Base-by-base conservation (phyloP, 768 basidiomycete species). In the Cubamyces lactineus region DNA sequence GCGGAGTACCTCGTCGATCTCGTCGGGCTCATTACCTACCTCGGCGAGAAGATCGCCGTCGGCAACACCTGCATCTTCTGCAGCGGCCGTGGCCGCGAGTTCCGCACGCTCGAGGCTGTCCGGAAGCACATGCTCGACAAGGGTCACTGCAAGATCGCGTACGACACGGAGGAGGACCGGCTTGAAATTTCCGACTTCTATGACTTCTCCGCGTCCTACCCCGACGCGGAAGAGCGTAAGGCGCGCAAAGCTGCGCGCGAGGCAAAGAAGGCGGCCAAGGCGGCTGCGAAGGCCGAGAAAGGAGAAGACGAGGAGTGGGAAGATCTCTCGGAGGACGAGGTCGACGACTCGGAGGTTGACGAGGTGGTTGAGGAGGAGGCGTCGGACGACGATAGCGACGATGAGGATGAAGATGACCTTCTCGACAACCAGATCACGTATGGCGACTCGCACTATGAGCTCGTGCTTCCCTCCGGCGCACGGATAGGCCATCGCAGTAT, bases 51-150 rank as follows among this genome's bases (percentile, higher is more conserved):
- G 76, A 86, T 98, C 50, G 89, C 91, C 0, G 85, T 96, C n/a
- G 92, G 88, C 15, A 96, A 97, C 76, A 80, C 94, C 7, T 99
- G 97, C 79, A 84, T 98, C 26, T 94, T 81, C 75, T 99, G 97
- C 76, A 91, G 90, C 69, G 89, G 87, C 38, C 86, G 82, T 63
- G 85, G 93, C 45, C 78, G 86, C 62, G 94, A 94, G 69, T 94
- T 94, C 75, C 84, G 87, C 59, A 88, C 86, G 16, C 71, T 96
- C 55, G 89, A 94, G 3, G 96, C 96, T 0, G 95, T 93, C 5
- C 81, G 95, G 67, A 92, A 92, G 70, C 97, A 99, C 73, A 99
- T 99, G 97, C 63, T 85, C 42, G 96, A 96, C 80, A 98, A 98
- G 77, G 83, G 85, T 60, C 97, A 99, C 71, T 98, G 96, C 82